Base-by-base conservation (phyloP, 768 basidiomycete species). In the Suillus placidus region DNA sequence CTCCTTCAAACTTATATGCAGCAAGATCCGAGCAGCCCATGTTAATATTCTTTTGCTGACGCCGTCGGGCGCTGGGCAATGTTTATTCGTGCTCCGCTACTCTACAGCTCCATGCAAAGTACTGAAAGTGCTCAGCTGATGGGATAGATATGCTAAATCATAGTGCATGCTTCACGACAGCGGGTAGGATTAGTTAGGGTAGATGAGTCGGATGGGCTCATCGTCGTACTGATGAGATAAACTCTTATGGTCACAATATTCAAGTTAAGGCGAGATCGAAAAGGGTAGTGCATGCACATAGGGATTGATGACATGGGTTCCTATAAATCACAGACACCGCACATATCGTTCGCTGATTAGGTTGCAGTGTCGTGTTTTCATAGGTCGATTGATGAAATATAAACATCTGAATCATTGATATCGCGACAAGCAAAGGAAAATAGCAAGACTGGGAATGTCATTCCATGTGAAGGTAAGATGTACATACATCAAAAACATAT, bases 391-490 rank as follows among this genome's bases (percentile, higher is more conserved):
- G 30, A 32, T 18, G 5, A 47, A 6, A 16, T 23, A 32, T 18
- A 23, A 4, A 32, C 3, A 34, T 20, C 32, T 12, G 52, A 54
- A 20, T 10, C 9, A 34, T 18, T 20, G 10, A 55, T 37, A 42
- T 20, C 4, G 8, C 26, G 12, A 32, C 18, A 18, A 18, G 6
- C 26, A 12, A 42, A 42, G 3, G 0, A 55, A 35, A 55, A n/a
- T 4, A 49, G 26, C 57, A 40, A 60, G 38, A 13, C 38, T 20
- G 58, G 58, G 26, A 7, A 30, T 26, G 58, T 32, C 30, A 47
- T 30, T 20, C 62, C 49, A 66, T 66, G 60, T 45, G 73, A 64
- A 12, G 10, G 63, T 62, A 8, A 68, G 55, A 61, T 34, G 40
- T 52, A 60, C 55, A 64, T 66, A 60, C 63, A 64, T 45, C 62